Base-by-base conservation (phyloP, 2,329 filamentous ascomycete genomes). In the Moelleriella libera region DNA sequence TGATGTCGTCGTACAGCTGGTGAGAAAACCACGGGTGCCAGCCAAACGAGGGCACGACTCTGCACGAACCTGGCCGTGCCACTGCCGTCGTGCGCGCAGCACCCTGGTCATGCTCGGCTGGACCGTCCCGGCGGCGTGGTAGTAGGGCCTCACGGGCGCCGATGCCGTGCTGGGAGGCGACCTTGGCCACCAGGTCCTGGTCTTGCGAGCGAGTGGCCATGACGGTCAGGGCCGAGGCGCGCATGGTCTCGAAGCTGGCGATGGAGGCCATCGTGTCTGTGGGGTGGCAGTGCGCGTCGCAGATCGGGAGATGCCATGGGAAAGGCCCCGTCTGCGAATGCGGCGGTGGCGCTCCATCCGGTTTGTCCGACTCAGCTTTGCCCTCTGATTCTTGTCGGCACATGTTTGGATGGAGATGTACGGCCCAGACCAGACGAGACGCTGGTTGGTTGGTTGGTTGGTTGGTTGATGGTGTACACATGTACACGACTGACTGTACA, bases 1-100 rank as follows among this genome's bases (percentile, higher is more conserved):
- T 39, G 58, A 59, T 21, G 59, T 86, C 79, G 56, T 82, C 75
- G 58, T 80, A 87, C 56, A 92, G 72, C 53, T 86, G 80, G 60
- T 90, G 72, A 1, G 85, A 83, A 62, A 89, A 90, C 86, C 86
- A 92, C 1, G 86, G 86, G 60, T 92, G 86, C 84, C 85, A 89
- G 21, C 86, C 86, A 63, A 89, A 90, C n/a, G 80, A 79, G 0
- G 86, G 83, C 4, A 90, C 56, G 46, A 71, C 55, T 28, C 48
- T 51, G 49, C 51, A 54, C 21, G 21, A 21, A 21, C 21, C 21
- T 21, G 21, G 21, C 21, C 21, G 21, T 21, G 21, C 21, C 21
- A 21, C 21, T 21, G 21, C 21, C 21, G 21, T 21, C 21, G 21
- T 21, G 21, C 21, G 21, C 21, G 29, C 40, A 7, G 40, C 9